Conservation (phyloP, 129 eudicot species). For the Lactuca saligna region DNA sequence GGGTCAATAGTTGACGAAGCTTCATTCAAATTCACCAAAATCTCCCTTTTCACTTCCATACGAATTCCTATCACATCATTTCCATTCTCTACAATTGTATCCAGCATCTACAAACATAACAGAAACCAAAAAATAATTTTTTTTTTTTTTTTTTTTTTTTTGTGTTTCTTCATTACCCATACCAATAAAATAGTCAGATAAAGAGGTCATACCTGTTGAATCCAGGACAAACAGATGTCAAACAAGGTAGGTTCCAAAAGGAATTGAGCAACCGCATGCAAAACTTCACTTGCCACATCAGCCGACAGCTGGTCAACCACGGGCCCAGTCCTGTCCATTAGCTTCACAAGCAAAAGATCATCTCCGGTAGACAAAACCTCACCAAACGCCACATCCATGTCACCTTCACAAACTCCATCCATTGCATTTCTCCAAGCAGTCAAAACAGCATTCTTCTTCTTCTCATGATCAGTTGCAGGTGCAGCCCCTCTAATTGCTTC, state of each 20-base stretch:
- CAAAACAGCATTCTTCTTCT: slow-evolving; percentile 64
- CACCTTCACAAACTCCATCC: slow-evolving; percentile 74
- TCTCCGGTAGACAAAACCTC: slow-evolving; percentile 81
- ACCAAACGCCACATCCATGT: slow-evolving; percentile 72
- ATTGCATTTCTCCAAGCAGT: slow-evolving; percentile 79
- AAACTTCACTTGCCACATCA: slow-evolving; percentile 71
- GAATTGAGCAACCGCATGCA: slow-evolving; percentile 69
- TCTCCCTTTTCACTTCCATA: slow-evolving; percentile 59
- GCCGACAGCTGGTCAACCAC: slow-evolving; percentile 64
- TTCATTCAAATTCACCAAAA: slow-evolving; percentile 67
- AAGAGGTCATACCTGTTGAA: slow-evolving; percentile 76
- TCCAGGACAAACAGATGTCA: slow-evolving; percentile 83
- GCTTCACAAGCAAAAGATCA: slow-evolving; percentile 78
- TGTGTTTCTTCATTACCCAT: no score
- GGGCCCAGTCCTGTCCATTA: slow-evolving; percentile 89
- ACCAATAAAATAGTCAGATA: no score
- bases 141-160: background rate
- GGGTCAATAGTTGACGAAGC: slow-evolving; percentile 54
- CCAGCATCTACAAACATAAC: slow-evolving; percentile 54
- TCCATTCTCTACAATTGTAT: slow-evolving; percentile 57
- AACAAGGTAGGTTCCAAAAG: slow-evolving; percentile 63
- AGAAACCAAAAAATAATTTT: background rate
- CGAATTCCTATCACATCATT: slow-evolving; percentile 57
- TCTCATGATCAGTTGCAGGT: slow-evolving; percentile 42
- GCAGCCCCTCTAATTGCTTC: slow-evolving; percentile 81